These are phyloP conservation scores for Parathielavia hyrcaniae DNA, from an alignment of 495 filamentous ascomycete species.

Conservation along the genomic window DNA sequence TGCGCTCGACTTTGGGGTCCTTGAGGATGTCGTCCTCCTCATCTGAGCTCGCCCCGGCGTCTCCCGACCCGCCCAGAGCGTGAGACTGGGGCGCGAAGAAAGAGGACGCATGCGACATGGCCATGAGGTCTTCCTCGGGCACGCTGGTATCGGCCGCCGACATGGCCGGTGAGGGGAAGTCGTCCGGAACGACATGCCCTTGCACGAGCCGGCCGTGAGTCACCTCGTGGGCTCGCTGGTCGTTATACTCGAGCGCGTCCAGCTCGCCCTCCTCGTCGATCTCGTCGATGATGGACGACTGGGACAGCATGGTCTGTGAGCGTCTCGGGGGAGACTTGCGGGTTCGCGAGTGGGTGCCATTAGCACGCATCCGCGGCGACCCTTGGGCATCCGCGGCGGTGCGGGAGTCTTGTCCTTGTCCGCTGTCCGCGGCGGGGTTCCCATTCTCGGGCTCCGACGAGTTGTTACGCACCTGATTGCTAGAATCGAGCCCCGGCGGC, in stretches of 20 bases:
- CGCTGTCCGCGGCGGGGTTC: constrained; percentile 17
- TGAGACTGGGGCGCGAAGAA: constrained; percentile 52
- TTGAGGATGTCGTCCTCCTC: constrained; percentile 78
- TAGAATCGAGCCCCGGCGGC: constrained; percentile 30
- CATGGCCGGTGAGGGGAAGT: constrained; percentile 69
- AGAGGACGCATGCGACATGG: constrained; percentile 50
- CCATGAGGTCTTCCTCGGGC: constrained; percentile 53
- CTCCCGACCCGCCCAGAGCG: constrained; percentile 74
- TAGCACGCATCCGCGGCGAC: constrained; percentile 34
- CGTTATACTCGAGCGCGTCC: constrained; percentile 67
- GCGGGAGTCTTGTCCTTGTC: constrained; percentile 21
- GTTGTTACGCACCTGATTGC: constrained; percentile 31
- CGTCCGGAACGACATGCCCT: constrained; percentile 92
- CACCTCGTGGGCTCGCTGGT: constrained; percentile 81
- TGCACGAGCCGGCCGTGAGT: constrained; percentile 89
- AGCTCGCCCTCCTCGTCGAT: constrained; percentile 40
- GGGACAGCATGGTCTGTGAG: constrained; percentile 32
- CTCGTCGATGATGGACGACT: constrained; percentile 40
- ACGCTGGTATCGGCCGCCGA: constrained; percentile 54
- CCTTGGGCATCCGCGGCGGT: constrained; percentile 34
- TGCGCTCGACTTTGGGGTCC: constrained; percentile 74
- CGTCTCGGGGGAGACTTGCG: constrained; percentile 20
- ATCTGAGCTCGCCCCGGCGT: constrained; percentile 72
- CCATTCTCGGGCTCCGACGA: constrained; percentile 29
- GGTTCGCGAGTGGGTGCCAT: constrained; percentile 28